phyloP scores from a whole-genome alignment of 2,329 filamentous ascomycete species.

The Beauveria varroae region DNA sequence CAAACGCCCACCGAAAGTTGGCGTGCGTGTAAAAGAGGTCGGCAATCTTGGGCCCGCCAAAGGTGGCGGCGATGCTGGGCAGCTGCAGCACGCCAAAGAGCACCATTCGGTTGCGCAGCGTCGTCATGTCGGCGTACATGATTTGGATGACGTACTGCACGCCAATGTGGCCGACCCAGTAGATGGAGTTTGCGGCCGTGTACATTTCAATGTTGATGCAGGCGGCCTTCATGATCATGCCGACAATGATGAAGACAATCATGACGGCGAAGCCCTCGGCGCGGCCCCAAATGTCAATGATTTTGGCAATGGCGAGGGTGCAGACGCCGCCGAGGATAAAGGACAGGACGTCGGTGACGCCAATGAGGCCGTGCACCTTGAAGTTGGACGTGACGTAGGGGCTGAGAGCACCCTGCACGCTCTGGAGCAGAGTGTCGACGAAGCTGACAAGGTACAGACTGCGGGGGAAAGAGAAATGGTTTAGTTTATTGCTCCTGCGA shows the following conservation, averaged over 20 bases:
- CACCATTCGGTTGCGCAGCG: conserved; percentile 35
- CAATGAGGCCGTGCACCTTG: conserved; percentile 56
- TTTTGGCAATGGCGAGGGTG: conserved; percentile 36
- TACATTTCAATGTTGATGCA: conserved; percentile 51
- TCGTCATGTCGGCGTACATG: conserved; percentile 36
- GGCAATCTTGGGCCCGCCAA: conserved; percentile 35
- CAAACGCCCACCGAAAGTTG: conserved; percentile 45
- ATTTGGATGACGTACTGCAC: conserved; percentile 33
- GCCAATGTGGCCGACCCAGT: conserved; percentile 48
- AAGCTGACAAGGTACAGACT: conserved; percentile 34
- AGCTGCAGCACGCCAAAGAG: conserved; percentile 35
- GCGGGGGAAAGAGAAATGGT: neutral
- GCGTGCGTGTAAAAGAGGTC: conserved; percentile 30
- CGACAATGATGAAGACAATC: conserved; percentile 38
- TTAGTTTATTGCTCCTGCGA: neutral
- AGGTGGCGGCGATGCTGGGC: conserved; percentile 36
- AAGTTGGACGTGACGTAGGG: conserved; percentile 62
- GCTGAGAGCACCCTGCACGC: conserved; percentile 41
- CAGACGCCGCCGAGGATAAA: conserved; percentile 31
- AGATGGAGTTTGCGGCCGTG: conserved; percentile 55
- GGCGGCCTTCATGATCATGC: conserved; percentile 56
- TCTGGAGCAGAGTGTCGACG: conserved; percentile 27
- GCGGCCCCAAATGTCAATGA: conserved; percentile 43
- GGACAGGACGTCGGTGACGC: conserved; percentile 56
- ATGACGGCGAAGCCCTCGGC: conserved; percentile 37